Evolutionary conservation across 805 yeast genomes (phyloP).

Genomic region (Saccharomycopsis malanga): DNA sequence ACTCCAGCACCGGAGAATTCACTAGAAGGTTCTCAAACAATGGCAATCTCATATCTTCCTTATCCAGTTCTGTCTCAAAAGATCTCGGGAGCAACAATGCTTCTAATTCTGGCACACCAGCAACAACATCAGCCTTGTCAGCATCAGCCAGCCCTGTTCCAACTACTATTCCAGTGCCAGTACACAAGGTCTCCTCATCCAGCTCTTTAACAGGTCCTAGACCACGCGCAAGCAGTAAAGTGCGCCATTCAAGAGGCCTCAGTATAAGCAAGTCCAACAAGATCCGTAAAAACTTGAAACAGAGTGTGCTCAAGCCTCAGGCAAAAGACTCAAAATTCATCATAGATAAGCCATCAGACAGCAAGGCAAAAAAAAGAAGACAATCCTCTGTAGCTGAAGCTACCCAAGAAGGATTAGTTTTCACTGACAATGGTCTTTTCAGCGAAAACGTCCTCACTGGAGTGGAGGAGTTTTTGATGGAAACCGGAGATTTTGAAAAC

Average conservation of each 20-base stretch:
- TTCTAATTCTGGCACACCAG: conserved; percentile 16
- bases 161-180: background rate
- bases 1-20: conserved; percentile 13
- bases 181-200: background rate
- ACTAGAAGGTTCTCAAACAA: conserved; percentile 20
- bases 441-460: conserved; percentile 68
- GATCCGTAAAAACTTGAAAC: conserved; percentile 12
- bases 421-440: conserved; percentile 69
- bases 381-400: conserved; percentile 58
- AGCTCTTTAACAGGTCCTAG: no score
- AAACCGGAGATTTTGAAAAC: conserved; percentile 30
- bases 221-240: conserved; percentile 3
- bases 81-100: conserved; percentile 29
- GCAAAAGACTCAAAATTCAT: conserved; percentile 11
- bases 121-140: background rate
- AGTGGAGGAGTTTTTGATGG: conserved; percentile 63
- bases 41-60: conserved; percentile 20
- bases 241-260: conserved; percentile 7
- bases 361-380: conserved; percentile 40
- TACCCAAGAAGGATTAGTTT: conserved; percentile 65
- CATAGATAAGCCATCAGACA: conserved; percentile 13
- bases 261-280: conserved; percentile 9
- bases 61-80: conserved; percentile 25
- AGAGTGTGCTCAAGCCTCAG: conserved; percentile 1
- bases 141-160: background rate